Evolutionary conservation across 768 basidiomycete species (phyloP), one percentile per base, ranked within the genome.

Genomic region (Coprinopsis sp.): DNA sequence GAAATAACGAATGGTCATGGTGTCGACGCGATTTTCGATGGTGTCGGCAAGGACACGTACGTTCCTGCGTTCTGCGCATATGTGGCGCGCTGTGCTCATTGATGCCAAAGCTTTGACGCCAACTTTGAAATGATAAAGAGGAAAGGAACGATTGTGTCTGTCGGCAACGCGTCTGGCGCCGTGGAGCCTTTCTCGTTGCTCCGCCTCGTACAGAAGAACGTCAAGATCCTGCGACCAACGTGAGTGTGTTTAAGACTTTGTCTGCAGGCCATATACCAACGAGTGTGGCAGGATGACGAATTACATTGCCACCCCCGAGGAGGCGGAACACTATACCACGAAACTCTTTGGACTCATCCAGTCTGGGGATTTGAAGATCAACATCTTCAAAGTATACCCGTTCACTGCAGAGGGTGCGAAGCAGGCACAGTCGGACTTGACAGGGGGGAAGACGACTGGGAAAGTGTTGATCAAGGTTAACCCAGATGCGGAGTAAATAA

Each of bases 11-110:
- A 79, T 33, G 88, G 87, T 6, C 73, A 82, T 54, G 89, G 91
- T 13, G 88, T 92, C 4, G 78, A 95, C 51, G 94, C 81, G 13
- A 78, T 91, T 19, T 95, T 86, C 57, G 95, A 99, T 57, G 95
- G 95, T 23, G 91, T 99, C n/a, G 95, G 95, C 1, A 94, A 89
- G 70, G 88, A 91, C 62, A 97, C 93, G 78, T 94, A 66, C 48
- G 87, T 72, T 18, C 28, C 13, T 8, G 23, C 25, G 19, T 46
- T 10, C 13, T 41, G 29, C n/a, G 18, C n/a, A 24, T 25, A 14
- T 30, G n/a, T n/a, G n/a, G 24, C n/a, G 38, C 37, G 16, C n/a
- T 40, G 12, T 19, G 22, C 30, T n/a, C 21, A 23, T 33, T 16
- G 33, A 37, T 28, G 27, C 14, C 5, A 12, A 54, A 88, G 86